phyloP scores from a whole-genome alignment of 176 grass and related monocot species.

The Cenchrus americanus region DNA sequence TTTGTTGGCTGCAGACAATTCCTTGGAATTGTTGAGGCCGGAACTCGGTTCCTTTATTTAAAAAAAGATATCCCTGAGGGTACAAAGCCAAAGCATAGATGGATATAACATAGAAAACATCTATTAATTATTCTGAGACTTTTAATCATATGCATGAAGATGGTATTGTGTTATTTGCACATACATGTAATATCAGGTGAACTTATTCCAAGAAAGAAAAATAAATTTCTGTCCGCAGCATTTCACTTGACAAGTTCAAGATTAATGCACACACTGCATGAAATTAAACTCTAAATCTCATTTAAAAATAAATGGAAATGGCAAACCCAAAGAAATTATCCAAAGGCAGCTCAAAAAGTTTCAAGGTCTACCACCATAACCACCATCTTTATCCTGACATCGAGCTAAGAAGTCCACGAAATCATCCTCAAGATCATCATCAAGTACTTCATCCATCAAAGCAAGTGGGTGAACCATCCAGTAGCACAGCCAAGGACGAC shows the following conservation, averaged over 20 bases:
- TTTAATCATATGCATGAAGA: not conserved
- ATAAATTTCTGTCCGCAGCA: not conserved
- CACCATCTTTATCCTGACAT: conserved; percentile 94
- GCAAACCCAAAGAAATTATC: conserved; percentile 25
- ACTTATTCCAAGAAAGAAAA: not conserved
- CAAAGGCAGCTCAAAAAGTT: conserved; percentile 10
- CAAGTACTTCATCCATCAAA: conserved; percentile 75
- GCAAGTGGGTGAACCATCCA: conserved; percentile 88
- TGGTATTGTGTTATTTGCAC: not conserved
- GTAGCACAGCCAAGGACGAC: conserved; percentile 95
- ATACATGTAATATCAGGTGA: conserved; percentile 5
- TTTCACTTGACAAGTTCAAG: conserved; percentile 9
- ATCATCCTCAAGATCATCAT: conserved; percentile 70
- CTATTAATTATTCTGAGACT: not conserved
- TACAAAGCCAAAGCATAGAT: conserved; percentile 23
- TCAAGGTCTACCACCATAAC: conserved; percentile 91
- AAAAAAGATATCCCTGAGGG: not conserved
- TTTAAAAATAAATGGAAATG: conserved; percentile 20
- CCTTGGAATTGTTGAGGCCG: too few relatives aligned
- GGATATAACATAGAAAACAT: not conserved
- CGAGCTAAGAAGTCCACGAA: conserved; percentile 80
- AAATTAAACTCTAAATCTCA: not conserved
- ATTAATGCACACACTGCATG: not conserved
- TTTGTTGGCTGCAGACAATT: too few relatives aligned
- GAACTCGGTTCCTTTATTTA: too few relatives aligned